These are phyloP conservation scores for Yamadazyma dendronema DNA, from an alignment of 1,139 yeast species.

Conservation along the genomic window DNA sequence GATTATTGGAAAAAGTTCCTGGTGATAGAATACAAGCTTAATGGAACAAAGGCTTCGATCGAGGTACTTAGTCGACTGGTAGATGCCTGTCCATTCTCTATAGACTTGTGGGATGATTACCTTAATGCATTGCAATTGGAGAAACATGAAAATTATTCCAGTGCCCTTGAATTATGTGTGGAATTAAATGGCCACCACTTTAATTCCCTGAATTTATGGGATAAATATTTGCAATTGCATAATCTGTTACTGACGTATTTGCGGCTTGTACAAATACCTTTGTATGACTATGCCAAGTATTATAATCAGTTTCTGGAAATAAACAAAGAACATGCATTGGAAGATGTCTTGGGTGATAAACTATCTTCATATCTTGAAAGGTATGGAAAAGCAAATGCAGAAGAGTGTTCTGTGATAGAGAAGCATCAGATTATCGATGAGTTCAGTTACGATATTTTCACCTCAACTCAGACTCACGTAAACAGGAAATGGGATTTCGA, in stretches of 20 bases:
- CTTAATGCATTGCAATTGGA: slow-evolving; percentile 39
- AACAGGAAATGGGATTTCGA: slow-evolving; percentile 63
- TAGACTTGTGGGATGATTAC: slow-evolving; percentile 70
- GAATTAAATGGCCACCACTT: slow-evolving; percentile 52
- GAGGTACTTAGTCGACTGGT: slow-evolving; percentile 46
- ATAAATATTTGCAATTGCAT: slow-evolving; percentile 40
- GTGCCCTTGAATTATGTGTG: slow-evolving; percentile 5
- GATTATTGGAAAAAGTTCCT: slow-evolving; percentile 62
- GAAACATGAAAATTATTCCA: slow-evolving; percentile 3
- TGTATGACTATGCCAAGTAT: slow-evolving; percentile 70
- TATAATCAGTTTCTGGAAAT: slow-evolving; percentile 50
- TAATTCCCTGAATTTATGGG: slow-evolving; percentile 66
- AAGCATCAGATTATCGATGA: slow-evolving; percentile 41
- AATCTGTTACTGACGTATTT: slow-evolving; percentile 27
- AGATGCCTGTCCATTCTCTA: slow-evolving; percentile 50
- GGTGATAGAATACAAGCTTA: slow-evolving; percentile 51
- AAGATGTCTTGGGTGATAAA: slow-evolving; percentile 24
- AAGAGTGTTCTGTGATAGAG: slow-evolving; percentile 29
- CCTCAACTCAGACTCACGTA: slow-evolving; percentile 49
- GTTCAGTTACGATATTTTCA: slow-evolving; percentile 41
- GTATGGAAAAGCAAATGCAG: slow-evolving; percentile 18
- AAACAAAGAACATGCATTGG: slow-evolving; percentile 30
- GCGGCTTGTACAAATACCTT: slow-evolving; percentile 50
- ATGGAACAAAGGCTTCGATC: slow-evolving; percentile 52
- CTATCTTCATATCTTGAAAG: slow-evolving; percentile 20